phyloP scores from a whole-genome alignment of 1,284 basidiomycete genomes.

The Puccinia polysora region DNA sequence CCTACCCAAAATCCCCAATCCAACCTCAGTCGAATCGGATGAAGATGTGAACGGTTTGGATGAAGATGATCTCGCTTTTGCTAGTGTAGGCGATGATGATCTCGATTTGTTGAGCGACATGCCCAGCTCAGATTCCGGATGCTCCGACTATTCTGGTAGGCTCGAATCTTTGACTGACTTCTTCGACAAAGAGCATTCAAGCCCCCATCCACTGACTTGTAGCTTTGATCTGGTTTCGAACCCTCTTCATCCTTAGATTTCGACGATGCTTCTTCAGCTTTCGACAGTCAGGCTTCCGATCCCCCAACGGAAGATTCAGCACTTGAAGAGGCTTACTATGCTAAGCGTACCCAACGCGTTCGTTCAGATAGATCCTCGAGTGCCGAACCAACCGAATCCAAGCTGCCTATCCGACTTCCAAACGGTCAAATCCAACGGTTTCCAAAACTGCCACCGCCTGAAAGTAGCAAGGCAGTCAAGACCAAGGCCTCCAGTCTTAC shows the following conservation, averaged over 20 bases:
- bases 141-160: too few species aligned
- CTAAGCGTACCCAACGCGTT: conserved; percentile 41
- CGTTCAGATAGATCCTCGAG: conserved; percentile 44
- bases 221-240: background rate
- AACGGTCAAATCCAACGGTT: conserved; percentile 40
- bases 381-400: conserved; percentile 45
- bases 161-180: too few species aligned
- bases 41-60: conserved; percentile 36
- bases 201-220: background rate
- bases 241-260: conserved; percentile 41
- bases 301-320: conserved; percentile 44
- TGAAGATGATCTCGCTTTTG: conserved; percentile 41
- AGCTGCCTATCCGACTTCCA: conserved; percentile 44
- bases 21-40: conserved; percentile 19
- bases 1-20: conserved; percentile 29
- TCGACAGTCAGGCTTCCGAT: conserved; percentile 43
- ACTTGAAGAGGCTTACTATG: conserved; percentile 48
- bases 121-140: conserved; percentile 30
- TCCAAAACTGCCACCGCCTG: conserved; percentile 43
- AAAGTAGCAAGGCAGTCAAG: conserved; percentile 21
- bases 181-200: too few species aligned
- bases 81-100: conserved; percentile 33
- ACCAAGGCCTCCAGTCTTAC: background rate
- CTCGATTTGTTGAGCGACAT: conserved; percentile 40
- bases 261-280: conserved; percentile 36